A percentile compares a stretch with the other conserved stretches of the same genome.
phyloP scores from a whole-genome alignment of 108 stramenopile genomes.

The Nitzschia putrida region DNA sequence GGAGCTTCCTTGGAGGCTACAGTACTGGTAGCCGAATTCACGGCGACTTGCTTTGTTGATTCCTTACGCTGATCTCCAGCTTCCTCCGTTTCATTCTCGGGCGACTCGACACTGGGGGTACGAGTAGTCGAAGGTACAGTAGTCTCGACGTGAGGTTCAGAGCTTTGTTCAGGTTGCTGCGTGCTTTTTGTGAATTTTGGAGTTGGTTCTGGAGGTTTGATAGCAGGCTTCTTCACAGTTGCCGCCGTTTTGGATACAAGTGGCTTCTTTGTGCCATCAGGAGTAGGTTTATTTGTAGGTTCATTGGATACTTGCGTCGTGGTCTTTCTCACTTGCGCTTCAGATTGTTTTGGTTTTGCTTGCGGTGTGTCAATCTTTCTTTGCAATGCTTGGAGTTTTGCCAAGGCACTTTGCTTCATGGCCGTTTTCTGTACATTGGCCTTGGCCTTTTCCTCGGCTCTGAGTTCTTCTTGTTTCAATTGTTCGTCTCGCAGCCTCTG shows the following conservation, averaged over 20 bases:
- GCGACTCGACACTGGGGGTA: too few relatives aligned
- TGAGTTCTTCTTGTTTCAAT: slow-evolving; percentile 9
- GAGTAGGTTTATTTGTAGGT: neutral
- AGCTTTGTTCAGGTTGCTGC: too few relatives aligned
- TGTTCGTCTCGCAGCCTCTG: slow-evolving; percentile 5
- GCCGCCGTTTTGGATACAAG: neutral
- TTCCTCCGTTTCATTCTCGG: too few relatives aligned
- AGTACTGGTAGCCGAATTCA: too few relatives aligned
- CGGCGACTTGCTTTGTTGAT: too few relatives aligned
- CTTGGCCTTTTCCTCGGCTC: slow-evolving; percentile 6
- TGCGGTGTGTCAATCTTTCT: neutral
- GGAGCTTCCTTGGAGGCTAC: too few relatives aligned
- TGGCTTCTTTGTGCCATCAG: neutral
- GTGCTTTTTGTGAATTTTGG: too few relatives aligned
- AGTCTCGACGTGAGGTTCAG: too few relatives aligned
- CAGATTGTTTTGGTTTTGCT: neutral
- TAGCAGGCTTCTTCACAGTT: neutral
- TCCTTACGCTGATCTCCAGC: too few relatives aligned
- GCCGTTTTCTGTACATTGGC: slow-evolving; percentile 5
- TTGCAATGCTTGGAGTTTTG: slow-evolving; percentile 36
- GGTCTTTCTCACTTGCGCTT: neutral
- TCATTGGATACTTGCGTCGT: neutral
- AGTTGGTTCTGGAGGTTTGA: too few relatives aligned
- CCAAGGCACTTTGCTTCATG: slow-evolving; percentile 32
- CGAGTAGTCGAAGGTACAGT: too few relatives aligned